A percentile compares a stretch with the other conserved stretches of the same genome.
phyloP scores from a whole-genome alignment of 306 rosid genomes.

The Prunus persica region DNA sequence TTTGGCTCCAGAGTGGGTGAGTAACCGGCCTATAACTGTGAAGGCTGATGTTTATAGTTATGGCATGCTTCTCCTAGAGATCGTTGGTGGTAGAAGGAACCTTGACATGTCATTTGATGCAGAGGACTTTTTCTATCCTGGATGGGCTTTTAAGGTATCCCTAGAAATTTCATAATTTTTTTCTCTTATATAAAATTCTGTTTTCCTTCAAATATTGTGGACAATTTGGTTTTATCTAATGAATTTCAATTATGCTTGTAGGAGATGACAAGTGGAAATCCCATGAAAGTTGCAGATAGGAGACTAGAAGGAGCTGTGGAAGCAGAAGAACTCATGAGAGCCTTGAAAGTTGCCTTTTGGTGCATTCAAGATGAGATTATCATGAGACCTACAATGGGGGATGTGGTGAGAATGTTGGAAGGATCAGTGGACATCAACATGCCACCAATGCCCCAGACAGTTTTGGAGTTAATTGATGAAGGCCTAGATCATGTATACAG shows the following conservation, averaged over 20 bases:
- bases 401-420: conserved; percentile 84
- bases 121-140: conserved; percentile 89
- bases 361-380: conserved; percentile 91
- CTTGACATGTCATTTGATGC: conserved; percentile 84
- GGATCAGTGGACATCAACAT: conserved; percentile 51
- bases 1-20: conserved; percentile 95
- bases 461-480: conserved; percentile 75
- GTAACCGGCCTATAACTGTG: conserved; percentile 91
- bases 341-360: conserved; percentile 83
- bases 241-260: conserved; percentile 18
- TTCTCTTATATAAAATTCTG: neutral
- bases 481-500: conserved; percentile 76
- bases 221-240: neutral
- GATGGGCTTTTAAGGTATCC: conserved; percentile 89
- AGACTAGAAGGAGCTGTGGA: conserved; percentile 74
- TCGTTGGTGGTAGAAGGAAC: conserved; percentile 93
- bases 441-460: conserved; percentile 97
- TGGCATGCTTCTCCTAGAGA: conserved; percentile 92
- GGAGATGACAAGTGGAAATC: conserved; percentile 65
- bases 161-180: too few relatives aligned
- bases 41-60: conserved; percentile 96
- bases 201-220: neutral
- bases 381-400: conserved; percentile 91
- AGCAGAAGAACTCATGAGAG: conserved; percentile 63
- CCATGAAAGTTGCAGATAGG: conserved; percentile 70